A percentile compares a stretch with the other conserved stretches of the same genome.
Conservation (phyloP, 1,139 yeast genomes). For the Taphrina communis region DNA sequence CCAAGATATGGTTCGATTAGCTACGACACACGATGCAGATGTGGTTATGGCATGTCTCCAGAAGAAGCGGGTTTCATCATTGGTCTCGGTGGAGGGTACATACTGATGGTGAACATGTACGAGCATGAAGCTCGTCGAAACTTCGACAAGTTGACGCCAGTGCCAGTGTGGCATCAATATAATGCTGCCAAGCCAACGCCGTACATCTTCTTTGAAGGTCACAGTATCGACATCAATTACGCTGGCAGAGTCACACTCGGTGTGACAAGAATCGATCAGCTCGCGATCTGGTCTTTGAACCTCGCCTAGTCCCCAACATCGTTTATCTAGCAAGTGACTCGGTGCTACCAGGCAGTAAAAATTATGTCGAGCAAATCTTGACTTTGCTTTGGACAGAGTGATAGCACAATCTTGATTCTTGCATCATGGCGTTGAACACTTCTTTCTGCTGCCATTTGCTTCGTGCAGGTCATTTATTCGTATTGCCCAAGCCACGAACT, state of each 20-base stretch:
- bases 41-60: background rate
- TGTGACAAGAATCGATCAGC: background rate
- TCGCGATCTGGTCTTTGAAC: background rate
- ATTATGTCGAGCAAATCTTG: no score
- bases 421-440: no score
- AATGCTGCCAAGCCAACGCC: background rate
- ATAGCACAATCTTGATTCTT: no score
- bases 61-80: background rate
- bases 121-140: background rate
- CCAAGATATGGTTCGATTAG: background rate
- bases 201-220: constrained; percentile 2
- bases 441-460: no score
- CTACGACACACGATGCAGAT: background rate
- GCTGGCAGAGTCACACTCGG: constrained; percentile 1
- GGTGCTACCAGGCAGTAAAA: no score
- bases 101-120: background rate
- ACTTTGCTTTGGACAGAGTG: no score
- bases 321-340: no score
- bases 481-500: no score
- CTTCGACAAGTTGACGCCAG: background rate
- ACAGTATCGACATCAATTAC: background rate
- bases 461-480: no score
- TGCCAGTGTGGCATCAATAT: constrained; percentile 4
- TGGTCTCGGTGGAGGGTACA: background rate
- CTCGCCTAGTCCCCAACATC: no score